Evolutionary conservation across 305 asterid genomes (phyloP).

Genomic region (Plantago lanceolata): DNA sequence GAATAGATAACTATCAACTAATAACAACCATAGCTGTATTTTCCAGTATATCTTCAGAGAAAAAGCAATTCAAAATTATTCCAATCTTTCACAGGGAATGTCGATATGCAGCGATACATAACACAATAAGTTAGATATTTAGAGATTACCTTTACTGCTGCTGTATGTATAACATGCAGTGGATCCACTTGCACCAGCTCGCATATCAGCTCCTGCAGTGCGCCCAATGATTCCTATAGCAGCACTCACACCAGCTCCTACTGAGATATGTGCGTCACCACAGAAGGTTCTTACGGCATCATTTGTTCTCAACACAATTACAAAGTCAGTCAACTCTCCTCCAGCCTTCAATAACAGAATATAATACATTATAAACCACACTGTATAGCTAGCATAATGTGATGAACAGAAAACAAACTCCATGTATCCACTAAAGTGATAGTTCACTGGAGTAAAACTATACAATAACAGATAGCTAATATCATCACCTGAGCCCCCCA

Average conservation of each 20-base stretch:
- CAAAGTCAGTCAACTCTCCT: conserved; percentile 89
- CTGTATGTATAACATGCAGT: conserved; percentile 87
- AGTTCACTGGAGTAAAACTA: neutral
- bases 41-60: neutral
- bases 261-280: conserved; percentile 61
- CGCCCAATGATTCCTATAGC: conserved; percentile 85
- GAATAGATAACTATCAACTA: too few relatives aligned
- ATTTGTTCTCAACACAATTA: conserved; percentile 69
- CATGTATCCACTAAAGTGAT: too few relatives aligned
- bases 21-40: too few relatives aligned
- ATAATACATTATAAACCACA: neutral
- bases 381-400: too few relatives aligned
- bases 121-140: neutral
- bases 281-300: conserved; percentile 80
- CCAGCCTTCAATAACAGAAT: conserved; percentile 62
- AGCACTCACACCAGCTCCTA: conserved; percentile 92
- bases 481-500: conserved; percentile 96
- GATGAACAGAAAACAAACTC: too few relatives aligned
- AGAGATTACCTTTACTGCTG: conserved; percentile 79
- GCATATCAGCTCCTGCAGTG: conserved; percentile 85
- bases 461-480: conserved; percentile 3
- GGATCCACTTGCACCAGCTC: conserved; percentile 67
- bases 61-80: neutral
- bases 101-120: conserved; percentile 5
- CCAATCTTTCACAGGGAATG: neutral